These are phyloP conservation scores for Macroventuria anomochaeta DNA, from an alignment of 2,329 filamentous ascomycete species.

Conservation along the genomic window DNA sequence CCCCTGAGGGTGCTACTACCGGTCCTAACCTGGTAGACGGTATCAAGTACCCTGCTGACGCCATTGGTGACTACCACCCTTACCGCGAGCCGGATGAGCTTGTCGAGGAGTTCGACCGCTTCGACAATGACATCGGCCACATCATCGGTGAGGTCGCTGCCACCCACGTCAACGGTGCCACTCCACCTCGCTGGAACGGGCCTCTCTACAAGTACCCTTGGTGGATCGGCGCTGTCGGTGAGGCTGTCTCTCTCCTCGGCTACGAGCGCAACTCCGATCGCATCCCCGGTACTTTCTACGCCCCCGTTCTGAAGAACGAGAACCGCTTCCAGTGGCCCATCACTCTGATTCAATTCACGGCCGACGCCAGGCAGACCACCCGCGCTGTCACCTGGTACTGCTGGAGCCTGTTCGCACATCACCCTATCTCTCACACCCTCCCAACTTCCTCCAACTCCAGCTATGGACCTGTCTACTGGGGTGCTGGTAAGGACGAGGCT, in stretches of 20 bases:
- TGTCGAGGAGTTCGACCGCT: slow-evolving; percentile 51
- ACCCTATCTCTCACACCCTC: slow-evolving; percentile 54
- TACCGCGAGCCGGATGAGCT: slow-evolving; percentile 54
- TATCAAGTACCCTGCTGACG: slow-evolving; percentile 28
- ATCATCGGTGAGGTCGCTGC: slow-evolving; percentile 48
- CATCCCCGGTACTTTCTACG: slow-evolving; percentile 57
- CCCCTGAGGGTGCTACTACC: slow-evolving; percentile 35
- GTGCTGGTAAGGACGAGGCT: slow-evolving; percentile 48
- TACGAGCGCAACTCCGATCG: slow-evolving; percentile 69
- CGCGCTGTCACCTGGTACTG: slow-evolving; percentile 43
- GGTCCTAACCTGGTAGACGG: slow-evolving; percentile 43
- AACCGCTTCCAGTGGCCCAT: slow-evolving; percentile 48
- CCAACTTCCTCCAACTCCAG: slow-evolving; percentile 47
- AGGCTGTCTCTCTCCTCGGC: slow-evolving; percentile 70
- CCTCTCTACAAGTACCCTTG: slow-evolving; percentile 35
- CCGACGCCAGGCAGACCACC: slow-evolving; percentile 44
- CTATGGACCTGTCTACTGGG: slow-evolving; percentile 56
- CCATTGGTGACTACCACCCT: slow-evolving; percentile 51
- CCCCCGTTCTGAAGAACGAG: slow-evolving; percentile 44
- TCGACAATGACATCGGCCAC: slow-evolving; percentile 49
- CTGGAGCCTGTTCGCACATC: slow-evolving; percentile 52
- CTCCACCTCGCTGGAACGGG: slow-evolving; percentile 34
- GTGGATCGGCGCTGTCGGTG: slow-evolving; percentile 65
- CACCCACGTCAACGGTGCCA: slow-evolving; percentile 40
- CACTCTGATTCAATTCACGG: slow-evolving; percentile 51